phyloP scores from a whole-genome alignment of 495 filamentous ascomycete species.

The Xylaria castorea region DNA sequence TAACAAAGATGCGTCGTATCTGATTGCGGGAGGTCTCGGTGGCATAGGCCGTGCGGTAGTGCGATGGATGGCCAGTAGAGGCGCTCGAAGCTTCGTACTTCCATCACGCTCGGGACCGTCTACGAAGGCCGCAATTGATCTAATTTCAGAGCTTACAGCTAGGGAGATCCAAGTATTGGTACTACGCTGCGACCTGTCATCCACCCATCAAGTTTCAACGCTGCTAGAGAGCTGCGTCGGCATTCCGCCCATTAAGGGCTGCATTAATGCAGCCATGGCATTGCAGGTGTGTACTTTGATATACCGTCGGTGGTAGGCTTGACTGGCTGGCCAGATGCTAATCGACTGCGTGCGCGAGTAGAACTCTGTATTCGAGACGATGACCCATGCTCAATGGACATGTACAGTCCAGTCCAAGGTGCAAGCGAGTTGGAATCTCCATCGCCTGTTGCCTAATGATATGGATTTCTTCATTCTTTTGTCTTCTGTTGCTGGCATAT shows the following conservation, averaged over 20 bases:
- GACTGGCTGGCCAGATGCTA: not conserved
- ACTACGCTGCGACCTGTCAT: not conserved
- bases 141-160: not conserved
- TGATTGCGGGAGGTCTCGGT: not conserved
- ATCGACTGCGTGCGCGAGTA: not conserved
- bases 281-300: not conserved
- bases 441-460: constrained; percentile 40
- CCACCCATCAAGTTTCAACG: no score
- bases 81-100: not conserved
- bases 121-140: not conserved
- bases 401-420: constrained; percentile 45
- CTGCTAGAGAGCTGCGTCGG: not conserved
- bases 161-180: not conserved
- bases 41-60: not conserved
- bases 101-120: not conserved
- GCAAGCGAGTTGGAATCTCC: constrained; percentile 37
- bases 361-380: not conserved
- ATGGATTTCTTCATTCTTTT: constrained; percentile 61
- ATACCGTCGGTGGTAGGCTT: no score
- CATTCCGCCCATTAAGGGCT: constrained; percentile 14
- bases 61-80: not conserved
- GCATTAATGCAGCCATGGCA: not conserved
- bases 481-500: not conserved
- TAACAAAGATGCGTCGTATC: not conserved
- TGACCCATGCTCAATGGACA: constrained; percentile 5